Conservation (phyloP, 176 grass and related monocot species). For the Aegilops umbellulata region DNA sequence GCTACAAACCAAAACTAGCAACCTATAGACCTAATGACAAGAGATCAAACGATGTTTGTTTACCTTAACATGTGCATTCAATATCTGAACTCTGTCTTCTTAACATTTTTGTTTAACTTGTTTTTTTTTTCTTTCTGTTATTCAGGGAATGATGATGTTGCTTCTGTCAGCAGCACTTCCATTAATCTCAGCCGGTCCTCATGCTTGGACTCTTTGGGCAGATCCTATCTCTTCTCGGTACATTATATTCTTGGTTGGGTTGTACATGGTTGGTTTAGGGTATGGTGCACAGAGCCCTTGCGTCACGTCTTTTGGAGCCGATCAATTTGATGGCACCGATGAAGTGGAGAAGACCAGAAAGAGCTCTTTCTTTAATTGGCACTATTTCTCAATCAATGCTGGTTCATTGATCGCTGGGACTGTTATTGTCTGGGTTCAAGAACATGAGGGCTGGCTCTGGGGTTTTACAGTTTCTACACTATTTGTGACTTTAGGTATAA, state of each 20-base stretch:
- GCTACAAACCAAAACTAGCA: neutral
- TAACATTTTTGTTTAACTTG: neutral
- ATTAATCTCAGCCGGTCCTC: conserved; percentile 29
- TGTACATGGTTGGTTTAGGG: conserved; percentile 82
- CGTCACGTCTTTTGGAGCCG: conserved; percentile 74
- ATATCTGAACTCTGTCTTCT: neutral
- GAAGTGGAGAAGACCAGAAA: conserved; percentile 53
- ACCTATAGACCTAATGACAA: neutral
- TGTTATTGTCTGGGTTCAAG: conserved; percentile 76
- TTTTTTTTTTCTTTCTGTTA: neutral
- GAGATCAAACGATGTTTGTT: neutral
- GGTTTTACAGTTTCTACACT: conserved; percentile 60
- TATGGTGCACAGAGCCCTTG: conserved; percentile 69
- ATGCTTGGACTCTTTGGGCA: conserved; percentile 34
- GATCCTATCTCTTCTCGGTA: conserved; percentile 43
- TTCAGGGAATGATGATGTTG: conserved; percentile 69
- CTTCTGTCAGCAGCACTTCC: conserved; percentile 60
- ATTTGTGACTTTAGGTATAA: conserved; percentile 55
- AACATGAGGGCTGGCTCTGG: conserved; percentile 71
- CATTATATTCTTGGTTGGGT: conserved; percentile 57
- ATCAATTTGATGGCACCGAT: conserved; percentile 88
- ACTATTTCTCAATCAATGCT: conserved; percentile 61
- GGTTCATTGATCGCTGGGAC: conserved; percentile 65
- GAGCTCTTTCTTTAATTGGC: conserved; percentile 86
- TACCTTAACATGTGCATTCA: neutral